phyloP scores from a whole-genome alignment of 2,329 filamentous ascomycete species.

The Colletotrichum orbiculare region DNA sequence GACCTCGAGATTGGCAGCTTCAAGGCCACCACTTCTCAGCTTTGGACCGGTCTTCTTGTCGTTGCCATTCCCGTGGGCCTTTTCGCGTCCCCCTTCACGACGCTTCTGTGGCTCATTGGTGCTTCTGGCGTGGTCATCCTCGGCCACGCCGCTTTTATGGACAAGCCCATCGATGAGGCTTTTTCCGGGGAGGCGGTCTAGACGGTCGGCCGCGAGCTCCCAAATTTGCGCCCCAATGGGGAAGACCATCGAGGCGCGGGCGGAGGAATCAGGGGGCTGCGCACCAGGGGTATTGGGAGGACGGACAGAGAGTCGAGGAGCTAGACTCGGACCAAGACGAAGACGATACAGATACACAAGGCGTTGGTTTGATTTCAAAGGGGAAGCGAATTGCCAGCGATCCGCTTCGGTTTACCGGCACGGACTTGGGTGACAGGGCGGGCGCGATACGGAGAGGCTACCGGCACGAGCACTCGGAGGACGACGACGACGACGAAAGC shows the following conservation, averaged over 20 bases:
- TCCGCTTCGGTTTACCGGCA: conserved; percentile 69
- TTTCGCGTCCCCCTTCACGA: conserved; percentile 84
- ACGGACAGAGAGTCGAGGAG: conserved; percentile 69
- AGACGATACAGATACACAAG: conserved; percentile 65
- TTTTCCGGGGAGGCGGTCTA: conserved; percentile 99
- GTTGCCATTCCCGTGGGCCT: conserved; percentile 87
- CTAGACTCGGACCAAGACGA: conserved; percentile 70
- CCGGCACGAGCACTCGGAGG: conserved; percentile 48
- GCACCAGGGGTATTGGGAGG: conserved; percentile 52
- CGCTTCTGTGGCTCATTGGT: conserved; percentile 94
- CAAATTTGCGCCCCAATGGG: conserved; percentile 91
- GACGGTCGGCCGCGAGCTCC: conserved; percentile 99
- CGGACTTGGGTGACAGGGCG: conserved; percentile 61
- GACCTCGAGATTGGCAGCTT: conserved; percentile 89
- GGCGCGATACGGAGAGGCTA: conserved; percentile 53
- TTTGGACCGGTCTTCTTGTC: conserved; percentile 89
- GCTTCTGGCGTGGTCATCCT: conserved; percentile 93
- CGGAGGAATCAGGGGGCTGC: conserved; percentile 68
- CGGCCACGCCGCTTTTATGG: conserved; percentile 94
- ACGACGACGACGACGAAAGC: conserved; percentile 51
- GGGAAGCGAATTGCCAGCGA: conserved; percentile 68
- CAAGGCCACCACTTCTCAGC: conserved; percentile 88
- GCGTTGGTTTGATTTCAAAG: conserved; percentile 60
- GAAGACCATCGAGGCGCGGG: conserved; percentile 97
- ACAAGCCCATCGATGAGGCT: conserved; percentile 99